Conservation (phyloP, 805 yeast species). For the Clavispora santaluciae region DNA sequence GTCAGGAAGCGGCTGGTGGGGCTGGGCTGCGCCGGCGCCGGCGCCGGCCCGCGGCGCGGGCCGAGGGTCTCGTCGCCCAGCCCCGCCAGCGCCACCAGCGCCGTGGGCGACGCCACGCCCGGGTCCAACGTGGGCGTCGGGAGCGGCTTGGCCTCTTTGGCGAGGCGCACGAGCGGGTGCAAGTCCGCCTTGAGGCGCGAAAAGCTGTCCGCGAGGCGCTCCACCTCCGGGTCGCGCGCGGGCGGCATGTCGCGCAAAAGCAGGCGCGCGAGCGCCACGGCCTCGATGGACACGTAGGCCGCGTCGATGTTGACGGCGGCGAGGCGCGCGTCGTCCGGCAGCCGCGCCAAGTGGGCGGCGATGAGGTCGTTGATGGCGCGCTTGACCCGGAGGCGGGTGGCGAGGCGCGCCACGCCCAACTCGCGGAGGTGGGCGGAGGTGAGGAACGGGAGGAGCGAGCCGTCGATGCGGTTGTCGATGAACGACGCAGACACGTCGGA, state of each 20-base stretch:
- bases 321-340: conserved; percentile 25
- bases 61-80: background rate
- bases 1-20: conserved; percentile 33
- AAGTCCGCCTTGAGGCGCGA: conserved; percentile 57
- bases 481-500: conserved; percentile 32
- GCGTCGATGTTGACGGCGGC: conserved; percentile 31
- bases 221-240: conserved; percentile 25
- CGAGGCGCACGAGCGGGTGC: conserved; percentile 55
- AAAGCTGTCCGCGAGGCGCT: conserved; percentile 49
- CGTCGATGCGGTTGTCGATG: conserved; percentile 60
- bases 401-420: conserved; percentile 54
- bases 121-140: conserved; percentile 58
- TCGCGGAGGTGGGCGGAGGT: conserved; percentile 69
- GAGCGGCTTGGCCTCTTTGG: conserved; percentile 63
- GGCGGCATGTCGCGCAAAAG: conserved; percentile 34
- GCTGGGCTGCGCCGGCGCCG: conserved; percentile 11
- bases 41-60: conserved; percentile 1
- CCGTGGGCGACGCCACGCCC: conserved; percentile 31
- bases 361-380: conserved; percentile 53
- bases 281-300: conserved; percentile 33
- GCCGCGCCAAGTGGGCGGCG: conserved; percentile 24
- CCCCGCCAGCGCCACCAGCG: background rate
- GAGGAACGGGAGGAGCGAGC: conserved; percentile 65
- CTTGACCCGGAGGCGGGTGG: conserved; percentile 56
- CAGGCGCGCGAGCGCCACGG: conserved; percentile 30